Conservation (phyloP, 257 asterid species). For the Ophiorrhiza pumila region DNA sequence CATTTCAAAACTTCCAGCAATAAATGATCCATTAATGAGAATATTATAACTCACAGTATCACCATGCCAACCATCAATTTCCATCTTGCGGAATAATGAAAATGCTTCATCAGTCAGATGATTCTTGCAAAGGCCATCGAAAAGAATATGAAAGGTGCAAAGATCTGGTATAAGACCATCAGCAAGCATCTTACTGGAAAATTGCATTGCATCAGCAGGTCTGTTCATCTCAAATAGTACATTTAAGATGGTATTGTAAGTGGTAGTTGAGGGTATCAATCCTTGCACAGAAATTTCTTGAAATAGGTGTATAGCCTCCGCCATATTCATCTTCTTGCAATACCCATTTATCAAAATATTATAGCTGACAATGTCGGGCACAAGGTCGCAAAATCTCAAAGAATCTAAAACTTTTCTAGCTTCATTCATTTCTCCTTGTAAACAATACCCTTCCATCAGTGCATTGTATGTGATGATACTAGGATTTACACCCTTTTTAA, state of each 20-base stretch:
- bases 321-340: background rate
- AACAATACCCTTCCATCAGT: background rate
- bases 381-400: background rate
- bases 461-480: background rate
- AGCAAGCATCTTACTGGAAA: background rate
- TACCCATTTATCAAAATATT: background rate
- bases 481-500: background rate
- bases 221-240: background rate
- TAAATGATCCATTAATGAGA: no score
- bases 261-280: background rate
- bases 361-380: background rate
- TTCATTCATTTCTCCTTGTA: background rate
- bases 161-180: background rate
- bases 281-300: background rate
- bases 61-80: no score
- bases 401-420: background rate
- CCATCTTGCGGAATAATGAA: no score
- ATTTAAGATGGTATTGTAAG: background rate
- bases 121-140: no score
- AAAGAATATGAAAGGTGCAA: background rate
- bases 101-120: no score
- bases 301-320: background rate
- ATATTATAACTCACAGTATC: no score
- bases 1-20: no score
- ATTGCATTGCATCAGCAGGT: background rate